Percentiles rank a stretch among this genome's conserved stretches.
Conservation (phyloP, 768 basidiomycete species). For the Macrolepiota fuliginosa region DNA sequence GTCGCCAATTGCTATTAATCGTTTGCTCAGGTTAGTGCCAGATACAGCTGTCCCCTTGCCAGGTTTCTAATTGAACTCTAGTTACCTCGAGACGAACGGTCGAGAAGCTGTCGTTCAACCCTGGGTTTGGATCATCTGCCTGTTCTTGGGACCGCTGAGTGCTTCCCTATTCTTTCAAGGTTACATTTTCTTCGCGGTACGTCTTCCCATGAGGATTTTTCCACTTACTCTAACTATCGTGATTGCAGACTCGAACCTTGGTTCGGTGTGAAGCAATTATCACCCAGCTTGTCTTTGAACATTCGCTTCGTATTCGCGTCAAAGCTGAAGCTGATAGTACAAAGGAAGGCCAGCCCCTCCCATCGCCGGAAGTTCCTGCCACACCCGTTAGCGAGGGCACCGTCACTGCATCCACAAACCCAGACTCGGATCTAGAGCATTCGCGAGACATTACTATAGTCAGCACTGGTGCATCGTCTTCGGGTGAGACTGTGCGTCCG, state of each 20-base stretch:
- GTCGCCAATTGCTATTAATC: slow-evolving; percentile 37
- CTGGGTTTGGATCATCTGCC: slow-evolving; percentile 62
- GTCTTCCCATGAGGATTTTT: slow-evolving; percentile 1
- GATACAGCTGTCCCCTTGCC: background rate
- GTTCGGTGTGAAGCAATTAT: slow-evolving; percentile 48
- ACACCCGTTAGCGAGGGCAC: slow-evolving; percentile 10
- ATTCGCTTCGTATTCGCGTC: slow-evolving; percentile 58
- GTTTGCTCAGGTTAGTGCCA: slow-evolving; percentile 30
- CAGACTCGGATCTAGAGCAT: slow-evolving; percentile 1
- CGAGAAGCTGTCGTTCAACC: slow-evolving; percentile 48
- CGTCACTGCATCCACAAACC: background rate
- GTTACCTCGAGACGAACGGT: slow-evolving; percentile 55
- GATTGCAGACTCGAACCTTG: slow-evolving; percentile 44
- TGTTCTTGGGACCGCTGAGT: slow-evolving; percentile 46
- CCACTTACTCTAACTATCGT: slow-evolving; percentile 18
- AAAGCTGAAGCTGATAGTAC: slow-evolving; percentile 35
- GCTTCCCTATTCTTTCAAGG: slow-evolving; percentile 48
- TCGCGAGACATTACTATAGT: slow-evolving; percentile 6
- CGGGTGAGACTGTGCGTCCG: slow-evolving; percentile 1
- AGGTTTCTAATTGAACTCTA: slow-evolving; percentile 17
- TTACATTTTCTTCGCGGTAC: slow-evolving; percentile 50
- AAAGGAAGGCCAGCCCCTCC: slow-evolving; percentile 4
- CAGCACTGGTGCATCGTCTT: background rate
- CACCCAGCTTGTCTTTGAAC: slow-evolving; percentile 41
- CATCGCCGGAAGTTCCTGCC: slow-evolving; percentile 16